These are phyloP conservation scores for Chenopodium suecicum DNA, from an alignment of 148 eudicot species.

Conservation along the genomic window DNA sequence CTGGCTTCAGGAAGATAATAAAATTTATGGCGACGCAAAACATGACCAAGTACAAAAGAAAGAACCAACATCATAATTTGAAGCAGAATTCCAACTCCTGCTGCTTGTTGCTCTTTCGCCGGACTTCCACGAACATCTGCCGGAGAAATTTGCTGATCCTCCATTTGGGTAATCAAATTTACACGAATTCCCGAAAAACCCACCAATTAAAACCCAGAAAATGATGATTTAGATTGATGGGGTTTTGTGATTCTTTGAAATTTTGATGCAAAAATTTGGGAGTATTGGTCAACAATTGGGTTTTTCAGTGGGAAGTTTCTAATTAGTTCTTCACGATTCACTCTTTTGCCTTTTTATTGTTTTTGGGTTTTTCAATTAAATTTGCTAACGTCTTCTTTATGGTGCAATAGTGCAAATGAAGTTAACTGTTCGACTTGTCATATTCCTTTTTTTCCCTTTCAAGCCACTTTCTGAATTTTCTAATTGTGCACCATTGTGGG, in stretches of 20 bases:
- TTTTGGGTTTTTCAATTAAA: too few species aligned
- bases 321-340: not conserved
- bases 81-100: conserved; percentile 86
- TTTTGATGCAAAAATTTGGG: not conserved
- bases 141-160: conserved; percentile 60
- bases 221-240: not conserved
- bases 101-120: conserved; percentile 89
- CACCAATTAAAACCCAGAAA: not conserved
- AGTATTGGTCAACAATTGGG: conserved; percentile 14
- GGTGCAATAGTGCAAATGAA: too few species aligned
- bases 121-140: conserved; percentile 55
- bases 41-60: conserved; percentile 91
- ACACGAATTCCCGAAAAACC: not conserved
- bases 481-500: too few species aligned
- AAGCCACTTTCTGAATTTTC: too few species aligned
- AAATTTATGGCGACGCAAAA: conserved; percentile 88
- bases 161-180: conserved; percentile 32
- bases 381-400: too few species aligned
- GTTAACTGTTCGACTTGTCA: too few species aligned
- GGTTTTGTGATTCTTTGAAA: conserved; percentile 2
- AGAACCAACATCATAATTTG: conserved; percentile 88
- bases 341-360: not conserved
- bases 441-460: too few species aligned
- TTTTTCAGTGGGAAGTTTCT: conserved; percentile 8
- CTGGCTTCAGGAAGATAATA: conserved; percentile 98